Evolutionary conservation across 2,329 filamentous ascomycete species (phyloP).

Genomic region (Claviceps paspali): DNA sequence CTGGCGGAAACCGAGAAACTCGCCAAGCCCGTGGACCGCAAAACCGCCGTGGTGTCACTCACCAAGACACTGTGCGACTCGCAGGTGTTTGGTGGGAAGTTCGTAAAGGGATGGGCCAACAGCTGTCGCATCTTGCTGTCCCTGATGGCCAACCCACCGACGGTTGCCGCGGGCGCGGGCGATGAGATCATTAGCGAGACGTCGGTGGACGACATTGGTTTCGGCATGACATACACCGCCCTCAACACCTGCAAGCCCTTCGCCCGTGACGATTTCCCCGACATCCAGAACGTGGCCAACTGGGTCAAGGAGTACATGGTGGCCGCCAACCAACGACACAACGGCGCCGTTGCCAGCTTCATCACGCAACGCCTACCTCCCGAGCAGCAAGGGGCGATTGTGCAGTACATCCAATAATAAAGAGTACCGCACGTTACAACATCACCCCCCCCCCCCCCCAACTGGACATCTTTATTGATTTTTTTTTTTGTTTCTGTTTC

Average conservation of each 20-base stretch:
- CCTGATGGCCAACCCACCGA: constrained; percentile 74
- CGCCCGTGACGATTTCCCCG: constrained; percentile 67
- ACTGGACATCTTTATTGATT: too few species aligned
- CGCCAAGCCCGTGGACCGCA: constrained; percentile 75
- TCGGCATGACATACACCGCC: constrained; percentile 86
- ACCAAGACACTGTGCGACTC: constrained; percentile 86
- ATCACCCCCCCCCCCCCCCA: too few species aligned
- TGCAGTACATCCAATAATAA: constrained; percentile 33
- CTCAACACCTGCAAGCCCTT: constrained; percentile 77
- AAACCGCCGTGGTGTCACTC: constrained; percentile 82
- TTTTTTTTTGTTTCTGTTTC: background rate
- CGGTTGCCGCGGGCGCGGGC: constrained; percentile 45
- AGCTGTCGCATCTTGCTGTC: constrained; percentile 84
- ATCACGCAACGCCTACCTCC: constrained; percentile 54
- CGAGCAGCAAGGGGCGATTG: constrained; percentile 40
- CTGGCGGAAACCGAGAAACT: constrained; percentile 82
- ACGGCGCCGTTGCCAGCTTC: constrained; percentile 54
- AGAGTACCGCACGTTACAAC: too few species aligned
- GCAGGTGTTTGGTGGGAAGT: constrained; percentile 64
- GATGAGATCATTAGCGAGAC: constrained; percentile 72
- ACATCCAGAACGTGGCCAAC: constrained; percentile 63
- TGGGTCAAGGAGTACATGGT: constrained; percentile 75
- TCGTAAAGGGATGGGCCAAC: constrained; percentile 79
- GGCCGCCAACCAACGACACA: constrained; percentile 58
- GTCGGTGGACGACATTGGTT: constrained; percentile 87